Conservation (phyloP, 768 basidiomycete species). For the Kockovaella imperatae region DNA sequence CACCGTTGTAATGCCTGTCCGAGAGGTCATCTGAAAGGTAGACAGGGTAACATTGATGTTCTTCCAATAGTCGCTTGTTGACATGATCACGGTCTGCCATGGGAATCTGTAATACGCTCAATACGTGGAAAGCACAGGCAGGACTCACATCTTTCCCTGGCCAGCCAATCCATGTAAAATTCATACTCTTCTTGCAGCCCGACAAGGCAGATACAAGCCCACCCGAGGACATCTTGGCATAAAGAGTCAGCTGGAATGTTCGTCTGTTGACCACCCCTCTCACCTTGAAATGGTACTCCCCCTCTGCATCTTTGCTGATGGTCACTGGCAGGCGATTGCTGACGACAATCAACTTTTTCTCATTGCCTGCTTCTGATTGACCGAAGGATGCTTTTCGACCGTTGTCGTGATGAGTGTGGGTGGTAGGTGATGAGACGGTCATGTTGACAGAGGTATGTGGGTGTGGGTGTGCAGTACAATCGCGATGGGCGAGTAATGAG, state of each 20-base stretch:
- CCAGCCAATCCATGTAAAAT: slow-evolving; percentile 97
- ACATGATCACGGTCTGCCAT: slow-evolving; percentile 81
- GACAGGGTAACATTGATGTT: slow-evolving; percentile 95
- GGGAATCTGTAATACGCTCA: slow-evolving; percentile 61
- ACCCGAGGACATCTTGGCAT: slow-evolving; percentile 83
- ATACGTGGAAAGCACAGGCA: background rate
- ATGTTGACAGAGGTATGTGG: background rate
- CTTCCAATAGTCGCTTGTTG: slow-evolving; percentile 84
- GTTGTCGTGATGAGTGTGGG: slow-evolving; percentile 4
- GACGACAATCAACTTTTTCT: slow-evolving; percentile 78
- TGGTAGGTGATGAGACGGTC: slow-evolving; percentile 9
- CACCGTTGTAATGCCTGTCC: slow-evolving; percentile 69
- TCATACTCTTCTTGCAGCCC: slow-evolving; percentile 96
- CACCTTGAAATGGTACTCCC: slow-evolving; percentile 80
- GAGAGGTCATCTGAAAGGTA: slow-evolving; percentile 97
- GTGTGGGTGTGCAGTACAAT: background rate
- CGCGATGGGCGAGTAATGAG: background rate
- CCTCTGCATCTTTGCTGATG: slow-evolving; percentile 82
- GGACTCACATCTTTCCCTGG: slow-evolving; percentile 51
- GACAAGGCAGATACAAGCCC: slow-evolving; percentile 94
- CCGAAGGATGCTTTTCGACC: background rate
- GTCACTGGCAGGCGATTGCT: slow-evolving; percentile 93
- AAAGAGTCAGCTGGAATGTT: background rate
- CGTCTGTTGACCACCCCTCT: slow-evolving; percentile 3
- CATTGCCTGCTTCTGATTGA: slow-evolving; percentile 13